Conservation (phyloP, 345 rosid genomes). For the Salix udensis region DNA sequence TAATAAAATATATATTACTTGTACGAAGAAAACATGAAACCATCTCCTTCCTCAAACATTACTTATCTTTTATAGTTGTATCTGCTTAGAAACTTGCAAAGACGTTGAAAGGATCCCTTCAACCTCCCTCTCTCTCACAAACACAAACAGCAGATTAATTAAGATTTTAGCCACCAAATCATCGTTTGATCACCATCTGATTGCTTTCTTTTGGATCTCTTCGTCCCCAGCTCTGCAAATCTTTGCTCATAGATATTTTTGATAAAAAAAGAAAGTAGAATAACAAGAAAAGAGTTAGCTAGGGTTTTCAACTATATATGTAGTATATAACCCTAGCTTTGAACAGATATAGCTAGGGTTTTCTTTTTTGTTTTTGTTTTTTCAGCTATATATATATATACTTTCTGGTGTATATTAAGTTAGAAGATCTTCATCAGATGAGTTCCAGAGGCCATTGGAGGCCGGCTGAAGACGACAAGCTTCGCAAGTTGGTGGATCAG, state of each 20-base stretch:
- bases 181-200: background rate
- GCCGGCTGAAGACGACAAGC: slow-evolving; percentile 37
- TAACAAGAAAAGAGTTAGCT: background rate
- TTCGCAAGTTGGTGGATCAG: slow-evolving; percentile 26
- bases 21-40: background rate
- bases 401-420: background rate
- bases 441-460: slow-evolving; percentile 41
- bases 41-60: background rate
- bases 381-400: too few relatives aligned
- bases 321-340: too few relatives aligned
- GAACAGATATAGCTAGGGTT: background rate
- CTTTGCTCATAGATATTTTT: background rate
- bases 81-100: slow-evolving; percentile 56
- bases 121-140: slow-evolving; percentile 7
- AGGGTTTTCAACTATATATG: background rate
- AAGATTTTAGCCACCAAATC: background rate
- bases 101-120: slow-evolving; percentile 76
- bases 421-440: slow-evolving; percentile 3
- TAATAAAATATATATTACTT: background rate
- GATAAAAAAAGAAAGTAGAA: background rate
- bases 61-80: slow-evolving; percentile 24
- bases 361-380: background rate
- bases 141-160: background rate
- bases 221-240: background rate
- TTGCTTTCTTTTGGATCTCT: background rate